Conservation (phyloP, 495 filamentous ascomycete species). For the Saxophila tyrrhenica region DNA sequence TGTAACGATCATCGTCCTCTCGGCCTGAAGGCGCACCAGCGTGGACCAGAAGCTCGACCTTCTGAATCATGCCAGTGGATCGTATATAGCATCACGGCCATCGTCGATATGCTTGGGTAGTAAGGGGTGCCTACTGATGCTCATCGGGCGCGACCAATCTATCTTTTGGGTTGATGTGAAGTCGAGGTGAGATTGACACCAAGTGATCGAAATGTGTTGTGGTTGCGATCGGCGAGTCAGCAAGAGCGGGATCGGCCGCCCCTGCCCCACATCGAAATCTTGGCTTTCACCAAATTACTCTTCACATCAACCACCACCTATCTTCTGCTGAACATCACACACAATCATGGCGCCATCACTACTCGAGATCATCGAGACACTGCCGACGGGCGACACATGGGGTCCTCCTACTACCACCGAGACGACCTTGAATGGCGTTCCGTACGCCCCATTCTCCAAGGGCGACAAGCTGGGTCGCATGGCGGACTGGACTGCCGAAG, state of each 20-base stretch:
- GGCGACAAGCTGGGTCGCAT: conserved; percentile 97
- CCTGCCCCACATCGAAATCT: neutral
- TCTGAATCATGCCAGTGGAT: conserved; percentile 9
- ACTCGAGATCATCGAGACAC: conserved; percentile 40
- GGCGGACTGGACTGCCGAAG: conserved; percentile 96
- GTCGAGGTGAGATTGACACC: neutral
- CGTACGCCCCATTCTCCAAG: conserved; percentile 95
- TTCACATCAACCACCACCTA: too few relatives aligned
- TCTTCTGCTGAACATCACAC: neutral
- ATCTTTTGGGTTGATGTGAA: neutral
- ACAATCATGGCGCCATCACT: conserved; percentile 14
- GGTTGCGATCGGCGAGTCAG: neutral
- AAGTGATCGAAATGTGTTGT: neutral
- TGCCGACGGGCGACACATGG: conserved; percentile 64
- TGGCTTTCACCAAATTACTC: neutral
- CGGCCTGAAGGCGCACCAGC: conserved; percentile 26
- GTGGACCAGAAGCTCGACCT: conserved; percentile 27
- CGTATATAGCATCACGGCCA: neutral
- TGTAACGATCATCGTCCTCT: conserved; percentile 25
- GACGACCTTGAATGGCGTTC: conserved; percentile 83
- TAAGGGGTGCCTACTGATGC: neutral
- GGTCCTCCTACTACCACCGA: conserved; percentile 70
- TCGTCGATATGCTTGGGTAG: neutral
- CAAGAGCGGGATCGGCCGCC: neutral
- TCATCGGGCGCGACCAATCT: too few relatives aligned